phyloP scores from a whole-genome alignment of 805 yeast genomes.

The Tetrapisispora pingtungensis region DNA sequence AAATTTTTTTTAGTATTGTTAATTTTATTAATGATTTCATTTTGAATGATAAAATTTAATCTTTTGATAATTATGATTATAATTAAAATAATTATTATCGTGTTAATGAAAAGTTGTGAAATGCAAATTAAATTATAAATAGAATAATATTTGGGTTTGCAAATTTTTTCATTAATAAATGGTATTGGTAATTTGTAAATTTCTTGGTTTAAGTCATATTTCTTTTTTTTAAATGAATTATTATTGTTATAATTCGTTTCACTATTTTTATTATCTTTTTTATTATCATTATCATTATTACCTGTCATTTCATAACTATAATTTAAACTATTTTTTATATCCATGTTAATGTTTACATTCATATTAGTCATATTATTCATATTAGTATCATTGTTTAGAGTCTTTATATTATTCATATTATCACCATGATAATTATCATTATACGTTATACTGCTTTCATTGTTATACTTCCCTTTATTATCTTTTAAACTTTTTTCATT shows the following conservation, averaged over 20 bases:
- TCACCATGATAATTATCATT: not conserved
- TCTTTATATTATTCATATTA: not conserved
- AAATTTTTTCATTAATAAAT: not conserved
- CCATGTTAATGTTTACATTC: no score
- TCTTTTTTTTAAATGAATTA: not conserved
- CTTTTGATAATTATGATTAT: not conserved
- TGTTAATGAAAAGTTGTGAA: slow-evolving; percentile 1
- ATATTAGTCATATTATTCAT: not conserved
- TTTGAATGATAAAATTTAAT: not conserved
- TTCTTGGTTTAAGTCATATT: slow-evolving; percentile 1
- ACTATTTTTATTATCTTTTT: not conserved
- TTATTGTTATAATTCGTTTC: not conserved
- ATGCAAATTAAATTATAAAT: not conserved
- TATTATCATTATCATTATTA: not conserved
- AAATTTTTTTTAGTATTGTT: slow-evolving; percentile 30
- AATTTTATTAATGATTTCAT: not conserved
- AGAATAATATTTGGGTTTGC: slow-evolving; percentile 1
- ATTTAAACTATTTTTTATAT: no score
- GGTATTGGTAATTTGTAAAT: slow-evolving; percentile 1
- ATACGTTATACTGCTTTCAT: no score
- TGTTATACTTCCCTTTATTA: not conserved
- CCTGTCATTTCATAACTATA: no score
- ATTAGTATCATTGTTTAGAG: not conserved
- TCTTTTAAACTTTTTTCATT: not conserved
- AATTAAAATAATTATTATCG: not conserved